Conservation (phyloP, 106 monocot species). For the Ottelia alismoides region DNA sequence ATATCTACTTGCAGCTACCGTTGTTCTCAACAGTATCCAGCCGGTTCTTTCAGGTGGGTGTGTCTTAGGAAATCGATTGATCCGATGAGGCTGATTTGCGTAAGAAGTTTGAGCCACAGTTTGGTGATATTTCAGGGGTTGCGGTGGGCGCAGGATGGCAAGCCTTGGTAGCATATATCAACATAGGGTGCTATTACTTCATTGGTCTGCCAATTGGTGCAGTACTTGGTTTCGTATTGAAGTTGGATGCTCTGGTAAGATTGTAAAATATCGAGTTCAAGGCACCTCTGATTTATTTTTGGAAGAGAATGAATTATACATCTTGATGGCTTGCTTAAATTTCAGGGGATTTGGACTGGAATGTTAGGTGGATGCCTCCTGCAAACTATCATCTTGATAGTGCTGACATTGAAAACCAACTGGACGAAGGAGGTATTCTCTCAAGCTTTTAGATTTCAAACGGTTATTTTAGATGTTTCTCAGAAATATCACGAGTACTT, state of each 20-base stretch:
- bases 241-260: conserved; percentile 49
- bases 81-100: background rate
- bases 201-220: conserved; percentile 64
- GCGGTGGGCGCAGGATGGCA: conserved; percentile 86
- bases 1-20: conserved; percentile 47
- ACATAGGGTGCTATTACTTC: conserved; percentile 65
- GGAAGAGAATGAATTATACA: background rate
- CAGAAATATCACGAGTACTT: background rate
- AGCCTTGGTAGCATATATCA: conserved; percentile 49
- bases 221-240: conserved; percentile 66
- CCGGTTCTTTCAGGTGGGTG: conserved; percentile 64
- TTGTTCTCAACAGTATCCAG: conserved; percentile 71
- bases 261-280: background rate
- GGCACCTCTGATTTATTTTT: background rate
- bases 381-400: conserved; percentile 44
- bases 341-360: conserved; percentile 83
- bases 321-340: background rate
- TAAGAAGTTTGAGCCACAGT: background rate
- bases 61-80: background rate
- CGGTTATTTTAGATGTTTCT: background rate
- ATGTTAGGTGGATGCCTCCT: conserved; percentile 44
- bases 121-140: conserved; percentile 33
- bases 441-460: background rate
- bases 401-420: conserved; percentile 48
- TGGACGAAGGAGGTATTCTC: conserved; percentile 62